Base-by-base conservation (phyloP, 257 asterid species). In the Rehmannia glutinosa region DNA sequence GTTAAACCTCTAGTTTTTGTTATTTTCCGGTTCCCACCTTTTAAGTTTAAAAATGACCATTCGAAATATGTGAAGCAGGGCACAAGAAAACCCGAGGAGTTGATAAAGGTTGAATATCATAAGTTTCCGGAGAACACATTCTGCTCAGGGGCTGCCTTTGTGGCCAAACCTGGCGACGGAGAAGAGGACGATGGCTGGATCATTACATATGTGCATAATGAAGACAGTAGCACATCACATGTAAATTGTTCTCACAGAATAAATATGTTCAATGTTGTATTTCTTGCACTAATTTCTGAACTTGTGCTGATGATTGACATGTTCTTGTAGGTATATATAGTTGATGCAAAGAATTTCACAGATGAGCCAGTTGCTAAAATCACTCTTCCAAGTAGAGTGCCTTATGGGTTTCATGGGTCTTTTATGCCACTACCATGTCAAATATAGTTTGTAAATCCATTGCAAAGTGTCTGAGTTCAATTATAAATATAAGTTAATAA, bases 131-230 rank as follows among this genome's bases (percentile, higher is more conserved):
- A 68, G 30, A 79, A 73, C 39, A 80, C 88, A 19, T 87, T 79
- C 75, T 81, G 96, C 69, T 50, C 90, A 0, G 96, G 92, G 53
- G 83, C 88, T 35, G 45, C 83, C 0, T 83, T 83, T 52, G 84
- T 81, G 23, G 64, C 83, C 2, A 83, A 80, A 71, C 3, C 42
- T 0, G 84, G 77, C 12, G 77, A 78, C 4, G 52, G 2, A 1
- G 82, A 81, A 46, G 92, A 87, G 77, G 90, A 80, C 25, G 87
- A 81, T 60, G 87, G 91, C 61, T 85, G 93, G 93, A 80, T 88
- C 27, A 59, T 77, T 50, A 56, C 87, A 33, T 80, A 70, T 56
- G 74, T 80, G 12, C 92, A 85, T 60, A 72, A 80, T 16, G 93
- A 85, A 73, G 70, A 72, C 6, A 65, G 52, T 5, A 59, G 85